These are phyloP conservation scores for Alternaria brassicae DNA, from an alignment of 2,329 filamentous ascomycete species.

Conservation along the genomic window DNA sequence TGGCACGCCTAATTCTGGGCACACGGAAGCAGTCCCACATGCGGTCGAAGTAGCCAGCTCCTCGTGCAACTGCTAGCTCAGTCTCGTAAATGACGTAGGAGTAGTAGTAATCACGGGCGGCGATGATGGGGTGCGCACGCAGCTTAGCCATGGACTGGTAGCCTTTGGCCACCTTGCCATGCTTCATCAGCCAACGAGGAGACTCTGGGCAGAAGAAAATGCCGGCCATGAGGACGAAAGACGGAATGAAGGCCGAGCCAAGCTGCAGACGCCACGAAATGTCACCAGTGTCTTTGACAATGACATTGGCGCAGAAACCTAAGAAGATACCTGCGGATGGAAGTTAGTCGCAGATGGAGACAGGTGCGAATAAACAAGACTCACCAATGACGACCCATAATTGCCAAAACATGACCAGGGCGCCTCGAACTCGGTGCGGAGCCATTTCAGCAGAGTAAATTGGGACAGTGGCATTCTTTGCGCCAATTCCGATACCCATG, in stretches of 20 bases:
- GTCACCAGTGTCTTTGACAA: conserved; percentile 50
- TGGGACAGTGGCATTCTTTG: conserved; percentile 45
- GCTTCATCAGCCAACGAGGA: conserved; percentile 51
- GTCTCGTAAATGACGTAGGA: conserved; percentile 46
- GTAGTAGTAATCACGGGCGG: conserved; percentile 49
- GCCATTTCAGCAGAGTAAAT: conserved; percentile 48
- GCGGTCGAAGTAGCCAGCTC: conserved; percentile 51
- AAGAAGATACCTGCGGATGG: conserved; percentile 49
- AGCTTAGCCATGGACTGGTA: conserved; percentile 59
- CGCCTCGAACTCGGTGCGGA: conserved; percentile 44
- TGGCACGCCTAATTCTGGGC: conserved; percentile 48
- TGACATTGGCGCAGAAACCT: conserved; percentile 59
- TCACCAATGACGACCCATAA: conserved; percentile 48
- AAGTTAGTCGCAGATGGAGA: conserved; percentile 17
- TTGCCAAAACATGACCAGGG: conserved; percentile 52
- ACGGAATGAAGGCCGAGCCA: conserved; percentile 51
- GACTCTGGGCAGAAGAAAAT: conserved; percentile 51
- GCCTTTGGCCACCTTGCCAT: conserved; percentile 48
- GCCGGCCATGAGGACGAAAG: conserved; percentile 45
- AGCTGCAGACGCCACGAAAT: conserved; percentile 50
- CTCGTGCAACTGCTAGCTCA: conserved; percentile 44
- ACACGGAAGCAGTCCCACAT: conserved; percentile 58
- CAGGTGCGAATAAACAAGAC: conserved; percentile 6
- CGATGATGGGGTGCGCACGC: conserved; percentile 46
- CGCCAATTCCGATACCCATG: conserved; percentile 47